A percentile compares a stretch with the other conserved stretches of the same genome.
phyloP scores from a whole-genome alignment of 768 basidiomycete species.

The Russula dissimulans region DNA sequence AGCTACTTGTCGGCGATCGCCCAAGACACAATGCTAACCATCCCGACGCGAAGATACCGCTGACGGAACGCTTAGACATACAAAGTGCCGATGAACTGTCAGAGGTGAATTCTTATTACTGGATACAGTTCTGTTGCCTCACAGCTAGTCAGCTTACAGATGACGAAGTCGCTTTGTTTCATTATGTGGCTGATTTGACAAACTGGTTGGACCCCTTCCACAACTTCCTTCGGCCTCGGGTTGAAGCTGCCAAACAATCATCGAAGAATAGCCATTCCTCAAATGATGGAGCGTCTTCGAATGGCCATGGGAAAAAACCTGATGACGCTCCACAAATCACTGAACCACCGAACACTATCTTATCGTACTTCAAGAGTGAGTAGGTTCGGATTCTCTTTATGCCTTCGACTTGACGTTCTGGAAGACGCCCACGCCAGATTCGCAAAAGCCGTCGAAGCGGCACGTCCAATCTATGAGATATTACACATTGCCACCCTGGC shows the following conservation, averaged over 20 bases:
- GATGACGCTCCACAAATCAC: constrained; percentile 60
- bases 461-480: constrained; percentile 40
- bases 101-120: constrained; percentile 35
- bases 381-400: not conserved
- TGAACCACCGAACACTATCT: constrained; percentile 47
- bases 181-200: constrained; percentile 53
- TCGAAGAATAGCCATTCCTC: constrained; percentile 60
- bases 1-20: constrained; percentile 70
- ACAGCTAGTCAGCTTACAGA: constrained; percentile 45
- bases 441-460: constrained; percentile 31
- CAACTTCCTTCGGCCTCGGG: constrained; percentile 61
- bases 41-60: constrained; percentile 39
- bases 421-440: constrained; percentile 52
- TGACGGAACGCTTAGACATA: constrained; percentile 49
- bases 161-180: constrained; percentile 49
- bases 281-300: constrained; percentile 50
- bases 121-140: constrained; percentile 3
- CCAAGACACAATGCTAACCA: constrained; percentile 49
- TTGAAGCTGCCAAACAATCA: constrained; percentile 67
- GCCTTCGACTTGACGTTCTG: not conserved
- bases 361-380: constrained; percentile 45
- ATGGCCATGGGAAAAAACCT: constrained; percentile 53
- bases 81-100: constrained; percentile 42
- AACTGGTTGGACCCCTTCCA: constrained; percentile 77
- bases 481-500: constrained; percentile 65